phyloP scores from a whole-genome alignment of 768 basidiomycete species.

The Tulasnella sp. region DNA sequence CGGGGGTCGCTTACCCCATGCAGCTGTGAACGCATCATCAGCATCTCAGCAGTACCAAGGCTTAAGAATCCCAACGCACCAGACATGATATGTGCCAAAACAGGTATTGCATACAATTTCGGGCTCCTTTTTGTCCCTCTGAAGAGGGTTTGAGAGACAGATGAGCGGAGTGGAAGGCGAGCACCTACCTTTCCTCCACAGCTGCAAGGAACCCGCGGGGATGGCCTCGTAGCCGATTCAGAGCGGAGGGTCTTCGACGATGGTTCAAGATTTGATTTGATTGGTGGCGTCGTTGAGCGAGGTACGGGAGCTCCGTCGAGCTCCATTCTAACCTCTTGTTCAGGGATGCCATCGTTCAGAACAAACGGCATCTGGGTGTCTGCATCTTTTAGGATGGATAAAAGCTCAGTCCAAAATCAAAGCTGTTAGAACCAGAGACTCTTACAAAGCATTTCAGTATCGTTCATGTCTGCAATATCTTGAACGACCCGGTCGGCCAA shows the following conservation, averaged over 20 bases:
- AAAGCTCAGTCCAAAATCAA: background rate
- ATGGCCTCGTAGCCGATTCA: background rate
- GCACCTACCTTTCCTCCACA: slow-evolving; percentile 18
- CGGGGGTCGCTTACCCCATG: slow-evolving; percentile 9
- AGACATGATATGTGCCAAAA: slow-evolving; percentile 16
- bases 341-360: too few species aligned
- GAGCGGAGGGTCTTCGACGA: background rate
- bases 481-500: background rate
- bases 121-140: background rate
- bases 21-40: slow-evolving; percentile 4
- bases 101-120: background rate
- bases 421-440: background rate
- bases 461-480: background rate
- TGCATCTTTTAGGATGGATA: background rate
- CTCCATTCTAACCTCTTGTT: slow-evolving; percentile 7
- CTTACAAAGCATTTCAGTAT: slow-evolving; percentile 11
- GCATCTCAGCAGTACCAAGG: background rate
- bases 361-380: background rate
- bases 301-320: background rate
- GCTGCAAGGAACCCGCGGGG: background rate
- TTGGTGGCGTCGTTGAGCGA: background rate
- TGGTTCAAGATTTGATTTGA: background rate
- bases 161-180: background rate
- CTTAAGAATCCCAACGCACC: slow-evolving; percentile 1
- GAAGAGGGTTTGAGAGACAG: background rate